Evolutionary conservation across 441 rosid species (phyloP), one percentile per base, ranked within the genome.

Genomic region (Sinapis alba): DNA sequence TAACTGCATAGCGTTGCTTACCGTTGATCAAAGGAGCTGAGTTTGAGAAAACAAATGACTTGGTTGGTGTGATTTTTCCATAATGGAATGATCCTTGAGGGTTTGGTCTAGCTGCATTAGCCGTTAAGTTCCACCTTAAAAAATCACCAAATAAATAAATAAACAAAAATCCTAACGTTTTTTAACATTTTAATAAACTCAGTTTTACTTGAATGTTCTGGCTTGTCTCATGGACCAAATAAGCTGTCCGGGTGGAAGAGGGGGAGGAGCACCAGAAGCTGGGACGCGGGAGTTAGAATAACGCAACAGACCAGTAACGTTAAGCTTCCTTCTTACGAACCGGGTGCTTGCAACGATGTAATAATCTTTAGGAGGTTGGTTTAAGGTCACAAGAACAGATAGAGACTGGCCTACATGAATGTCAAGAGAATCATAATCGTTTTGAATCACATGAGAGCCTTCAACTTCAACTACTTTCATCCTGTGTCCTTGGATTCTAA

Each of bases 71-170:
- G 74, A 94, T 94, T 75, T 62, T 81, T 71, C 97, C 97, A 6
- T 94, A 92, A 63, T 92, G 99, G 83, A 66, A 94, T 13, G 99
- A 92, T 20, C 99, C 98, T 82, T 94, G 97, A 70, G 97, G 97
- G 65, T 94, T 94, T 28, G 97, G 97, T 71, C 98, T 87, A 32
- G 98, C 98, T 71, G 98, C 98, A 82, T 81, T 94, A 12, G 98
- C 89, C 2, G 97, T 94, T 84, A 94, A 79, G 82, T 94, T 94
- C 97, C 97, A 92, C 81, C 97, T 89, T n/a, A n/a, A 7, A 54
- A 50, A 19, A 23, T 23, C 24, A 23, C n/a, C n/a, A n/a, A n/a
- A n/a, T n/a, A n/a, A n/a, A n/a, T n/a, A n/a, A n/a, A n/a, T n/a
- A n/a, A n/a, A n/a, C n/a, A n/a, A n/a, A n/a, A n/a, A n/a, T n/a